Conservation (phyloP, 2,329 filamentous ascomycete genomes). For the Cytospora schulzeri region DNA sequence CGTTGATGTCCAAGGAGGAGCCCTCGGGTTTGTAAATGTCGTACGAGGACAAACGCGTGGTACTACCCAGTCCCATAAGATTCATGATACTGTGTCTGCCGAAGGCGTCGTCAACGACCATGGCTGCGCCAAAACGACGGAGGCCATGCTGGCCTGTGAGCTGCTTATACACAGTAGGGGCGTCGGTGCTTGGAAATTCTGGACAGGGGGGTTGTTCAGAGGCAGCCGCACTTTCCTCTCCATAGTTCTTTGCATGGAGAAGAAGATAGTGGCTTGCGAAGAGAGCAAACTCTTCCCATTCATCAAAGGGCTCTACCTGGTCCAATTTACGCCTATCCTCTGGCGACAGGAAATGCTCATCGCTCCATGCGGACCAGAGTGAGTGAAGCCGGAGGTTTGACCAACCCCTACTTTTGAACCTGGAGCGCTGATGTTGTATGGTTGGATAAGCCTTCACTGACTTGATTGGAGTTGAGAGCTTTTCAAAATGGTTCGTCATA, state of each 20-base stretch:
- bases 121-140: constrained; percentile 62
- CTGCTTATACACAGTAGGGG: constrained; percentile 38
- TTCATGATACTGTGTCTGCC: constrained; percentile 49
- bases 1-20: constrained; percentile 25
- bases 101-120: constrained; percentile 44
- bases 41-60: constrained; percentile 49
- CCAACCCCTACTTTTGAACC: constrained; percentile 75
- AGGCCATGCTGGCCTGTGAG: constrained; percentile 46
- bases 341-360: constrained; percentile 63
- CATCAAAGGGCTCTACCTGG: constrained; percentile 80
- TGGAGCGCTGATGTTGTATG: constrained; percentile 63
- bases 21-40: constrained; percentile 48
- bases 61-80: constrained; percentile 48
- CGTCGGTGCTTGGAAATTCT: constrained; percentile 11
- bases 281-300: constrained; percentile 92
- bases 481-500: constrained; percentile 83
- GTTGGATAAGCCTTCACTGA: constrained; percentile 72
- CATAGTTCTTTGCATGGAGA: constrained; percentile 59
- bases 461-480: constrained; percentile 76
- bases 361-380: constrained; percentile 82
- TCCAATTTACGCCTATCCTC: constrained; percentile 66
- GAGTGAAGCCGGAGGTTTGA: constrained; percentile 61
- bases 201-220: not conserved
- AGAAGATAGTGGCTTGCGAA: constrained; percentile 86
- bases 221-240: not conserved